Evolutionary conservation across 768 basidiomycete species (phyloP).

Genomic region (Amylocystis lapponica): DNA sequence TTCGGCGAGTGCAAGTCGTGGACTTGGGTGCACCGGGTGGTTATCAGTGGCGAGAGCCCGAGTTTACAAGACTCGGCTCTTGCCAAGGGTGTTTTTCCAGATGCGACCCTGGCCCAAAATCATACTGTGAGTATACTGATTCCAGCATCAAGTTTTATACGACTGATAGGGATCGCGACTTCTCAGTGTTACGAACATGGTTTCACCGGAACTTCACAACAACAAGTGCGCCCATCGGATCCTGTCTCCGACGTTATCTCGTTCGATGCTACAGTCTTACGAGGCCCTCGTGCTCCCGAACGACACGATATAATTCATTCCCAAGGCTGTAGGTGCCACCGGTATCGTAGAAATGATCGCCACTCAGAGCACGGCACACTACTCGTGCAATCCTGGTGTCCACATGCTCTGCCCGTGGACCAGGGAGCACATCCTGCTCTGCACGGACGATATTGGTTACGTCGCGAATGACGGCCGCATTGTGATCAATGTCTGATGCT

Average conservation of each 20-base stretch:
- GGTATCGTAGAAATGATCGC: conserved; percentile 25
- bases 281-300: conserved; percentile 25
- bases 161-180: too few species aligned
- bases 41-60: conserved; percentile 25
- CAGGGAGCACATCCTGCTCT: conserved; percentile 19
- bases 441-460: conserved; percentile 24
- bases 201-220: conserved; percentile 25
- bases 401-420: conserved; percentile 26
- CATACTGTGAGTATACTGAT: conserved; percentile 22
- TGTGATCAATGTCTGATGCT: conserved; percentile 22
- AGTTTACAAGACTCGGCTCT: conserved; percentile 21
- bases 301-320: conserved; percentile 16
- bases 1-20: conserved; percentile 11
- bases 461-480: conserved; percentile 25
- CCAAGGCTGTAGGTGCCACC: conserved; percentile 19
- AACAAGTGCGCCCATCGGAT: conserved; percentile 23
- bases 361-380: conserved; percentile 22
- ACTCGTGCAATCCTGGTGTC: conserved; percentile 21
- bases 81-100: conserved; percentile 20
- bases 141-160: neutral
- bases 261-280: conserved; percentile 25
- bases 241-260: conserved; percentile 21
- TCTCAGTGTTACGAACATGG: conserved; percentile 24
- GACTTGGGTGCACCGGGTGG: conserved; percentile 26
- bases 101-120: conserved; percentile 25